These are phyloP conservation scores for Calocera viscosa DNA, from an alignment of 768 basidiomycete species.

Conservation along the genomic window DNA sequence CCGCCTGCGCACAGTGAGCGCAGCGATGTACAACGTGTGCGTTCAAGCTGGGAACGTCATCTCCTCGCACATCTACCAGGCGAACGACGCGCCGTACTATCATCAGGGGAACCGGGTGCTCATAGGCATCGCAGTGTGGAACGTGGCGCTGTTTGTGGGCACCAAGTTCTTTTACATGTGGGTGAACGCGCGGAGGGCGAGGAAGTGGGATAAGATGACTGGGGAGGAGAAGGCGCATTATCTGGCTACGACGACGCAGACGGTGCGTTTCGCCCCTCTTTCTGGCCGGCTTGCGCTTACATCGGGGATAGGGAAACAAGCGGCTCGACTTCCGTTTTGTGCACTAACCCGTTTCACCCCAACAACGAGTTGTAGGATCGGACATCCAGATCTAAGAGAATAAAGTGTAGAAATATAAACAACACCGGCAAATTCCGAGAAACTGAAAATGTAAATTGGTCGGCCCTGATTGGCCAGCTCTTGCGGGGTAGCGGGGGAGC, in stretches of 20 bases:
- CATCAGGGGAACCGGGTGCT: constrained; percentile 42
- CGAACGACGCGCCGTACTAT: constrained; percentile 38
- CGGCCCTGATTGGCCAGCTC: no score
- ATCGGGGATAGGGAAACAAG: constrained; percentile 33
- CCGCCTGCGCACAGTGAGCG: constrained; percentile 36
- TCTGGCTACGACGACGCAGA: constrained; percentile 46
- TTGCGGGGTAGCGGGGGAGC: no score
- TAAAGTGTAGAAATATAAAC: no score
- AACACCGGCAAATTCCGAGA: no score
- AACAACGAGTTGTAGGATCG: no score
- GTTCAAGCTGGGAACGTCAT: constrained; percentile 49
- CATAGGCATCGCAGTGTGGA: constrained; percentile 43
- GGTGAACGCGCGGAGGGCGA: constrained; percentile 38
- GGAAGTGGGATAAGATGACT: constrained; percentile 41
- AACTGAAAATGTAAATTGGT: no score
- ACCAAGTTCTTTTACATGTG: constrained; percentile 45
- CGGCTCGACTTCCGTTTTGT: constrained; percentile 50
- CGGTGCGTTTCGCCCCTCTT: constrained; percentile 14
- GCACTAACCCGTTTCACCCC: no score
- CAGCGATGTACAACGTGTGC: constrained; percentile 49
- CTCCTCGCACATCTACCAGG: constrained; percentile 46
- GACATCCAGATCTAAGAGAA: no score
- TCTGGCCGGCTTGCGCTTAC: neutral
- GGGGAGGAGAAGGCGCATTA: constrained; percentile 44
- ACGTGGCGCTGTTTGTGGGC: constrained; percentile 40